Conservation (phyloP, 2,329 filamentous ascomycete species). For the Claviceps digitariae region DNA sequence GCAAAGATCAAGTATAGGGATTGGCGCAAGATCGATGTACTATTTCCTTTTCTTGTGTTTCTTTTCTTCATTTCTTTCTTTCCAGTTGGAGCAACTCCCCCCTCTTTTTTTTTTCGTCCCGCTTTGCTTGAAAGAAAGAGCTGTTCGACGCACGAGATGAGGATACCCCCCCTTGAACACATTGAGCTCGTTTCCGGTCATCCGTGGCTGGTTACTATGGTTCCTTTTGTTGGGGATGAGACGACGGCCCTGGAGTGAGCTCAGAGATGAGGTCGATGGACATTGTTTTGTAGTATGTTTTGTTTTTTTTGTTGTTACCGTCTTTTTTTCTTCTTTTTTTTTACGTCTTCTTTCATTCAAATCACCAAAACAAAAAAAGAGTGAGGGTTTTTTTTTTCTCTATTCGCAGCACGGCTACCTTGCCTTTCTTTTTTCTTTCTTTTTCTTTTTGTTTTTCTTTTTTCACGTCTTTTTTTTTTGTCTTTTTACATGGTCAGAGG, state of each 20-base stretch:
- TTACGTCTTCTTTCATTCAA: not conserved
- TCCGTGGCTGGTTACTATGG: slow-evolving; percentile 1
- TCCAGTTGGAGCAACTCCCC: not conserved
- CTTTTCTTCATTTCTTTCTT: not conserved
- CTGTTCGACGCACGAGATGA: slow-evolving; percentile 2
- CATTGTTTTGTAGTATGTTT: slow-evolving; percentile 2
- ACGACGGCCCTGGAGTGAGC: slow-evolving; percentile 1
- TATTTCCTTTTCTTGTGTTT: not conserved
- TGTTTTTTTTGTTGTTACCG: not conserved
- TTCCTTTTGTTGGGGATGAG: not conserved
- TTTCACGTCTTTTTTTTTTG: not conserved
- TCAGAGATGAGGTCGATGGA: slow-evolving; percentile 2
- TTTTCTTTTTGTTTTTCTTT: not conserved
- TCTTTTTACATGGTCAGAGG: not conserved
- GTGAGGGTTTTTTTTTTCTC: not conserved
- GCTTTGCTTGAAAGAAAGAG: not conserved
- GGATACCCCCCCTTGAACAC: slow-evolving; percentile 2
- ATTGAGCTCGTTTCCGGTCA: slow-evolving; percentile 2
- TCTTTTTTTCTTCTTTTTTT: not conserved
- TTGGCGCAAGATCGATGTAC: slow-evolving; percentile 1
- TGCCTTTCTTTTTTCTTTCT: not conserved
- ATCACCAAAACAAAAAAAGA: not conserved
- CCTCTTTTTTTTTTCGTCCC: not conserved
- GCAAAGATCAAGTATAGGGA: not conserved
- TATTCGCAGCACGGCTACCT: not conserved